Conservation (phyloP, 1,139 yeast species). For the Pichia cactophila region DNA sequence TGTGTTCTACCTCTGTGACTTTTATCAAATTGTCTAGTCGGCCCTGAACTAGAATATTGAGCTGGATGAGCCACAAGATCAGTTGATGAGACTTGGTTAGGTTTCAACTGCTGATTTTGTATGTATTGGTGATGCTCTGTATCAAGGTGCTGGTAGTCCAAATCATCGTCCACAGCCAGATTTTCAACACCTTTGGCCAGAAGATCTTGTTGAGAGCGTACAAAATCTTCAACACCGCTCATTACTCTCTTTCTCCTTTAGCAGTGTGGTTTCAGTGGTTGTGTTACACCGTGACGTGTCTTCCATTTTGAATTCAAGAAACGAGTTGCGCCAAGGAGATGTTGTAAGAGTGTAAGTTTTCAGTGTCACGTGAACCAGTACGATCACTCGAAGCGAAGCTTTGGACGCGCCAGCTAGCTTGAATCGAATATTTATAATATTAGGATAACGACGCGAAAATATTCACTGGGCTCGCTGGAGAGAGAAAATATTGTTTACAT, state of each 20-base stretch:
- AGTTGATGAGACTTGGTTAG: too few relatives aligned
- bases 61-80: too few relatives aligned
- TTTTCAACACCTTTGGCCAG: constrained; percentile 13
- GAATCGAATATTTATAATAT: too few relatives aligned
- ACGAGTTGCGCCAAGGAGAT: not conserved
- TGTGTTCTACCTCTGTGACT: constrained; percentile 13
- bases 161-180: constrained; percentile 5
- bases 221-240: constrained; percentile 5
- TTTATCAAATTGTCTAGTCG: not conserved
- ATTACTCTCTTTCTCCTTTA: not conserved
- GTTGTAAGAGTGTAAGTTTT: not conserved
- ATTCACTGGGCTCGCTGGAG: not conserved
- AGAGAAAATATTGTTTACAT: not conserved
- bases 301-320: not conserved
- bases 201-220: constrained; percentile 10
- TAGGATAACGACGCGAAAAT: too few relatives aligned
- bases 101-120: not conserved
- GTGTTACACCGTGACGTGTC: not conserved
- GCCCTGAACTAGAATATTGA: not conserved
- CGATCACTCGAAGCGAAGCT: too few relatives aligned
- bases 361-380: not conserved
- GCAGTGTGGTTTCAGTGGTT: too few relatives aligned
- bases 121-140: not conserved
- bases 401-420: too few relatives aligned
- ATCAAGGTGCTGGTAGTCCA: not conserved